Evolutionary conservation across 1,284 basidiomycete genomes (phyloP).

Genomic region (Rhodotorula glutinis): DNA sequence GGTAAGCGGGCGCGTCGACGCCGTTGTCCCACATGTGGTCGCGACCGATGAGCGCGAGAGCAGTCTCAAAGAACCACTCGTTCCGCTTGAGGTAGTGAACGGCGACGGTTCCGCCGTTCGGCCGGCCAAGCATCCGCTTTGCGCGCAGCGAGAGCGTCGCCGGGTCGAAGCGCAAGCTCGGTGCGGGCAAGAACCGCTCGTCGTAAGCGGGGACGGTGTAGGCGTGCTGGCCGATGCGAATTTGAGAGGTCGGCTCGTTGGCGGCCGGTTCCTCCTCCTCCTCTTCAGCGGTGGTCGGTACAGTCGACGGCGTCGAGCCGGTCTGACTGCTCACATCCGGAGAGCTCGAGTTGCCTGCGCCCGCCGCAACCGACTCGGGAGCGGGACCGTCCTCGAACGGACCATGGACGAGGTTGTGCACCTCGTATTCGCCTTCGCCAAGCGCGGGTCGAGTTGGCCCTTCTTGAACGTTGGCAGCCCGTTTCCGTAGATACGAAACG

Average conservation of each 20-base stretch:
- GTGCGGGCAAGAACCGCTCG: conserved; percentile 37
- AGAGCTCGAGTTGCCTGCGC: background rate
- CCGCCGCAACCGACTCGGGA: background rate
- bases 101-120: conserved; percentile 79
- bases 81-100: conserved; percentile 97
- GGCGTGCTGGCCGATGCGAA: conserved; percentile 34
- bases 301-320: background rate
- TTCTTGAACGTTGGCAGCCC: conserved; percentile 24
- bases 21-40: conserved; percentile 56
- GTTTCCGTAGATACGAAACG: conserved; percentile 21
- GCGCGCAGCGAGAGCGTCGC: conserved; percentile 26
- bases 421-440: conserved; percentile 27
- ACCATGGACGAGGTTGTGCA: conserved; percentile 29
- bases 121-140: conserved; percentile 39
- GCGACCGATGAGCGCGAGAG: conserved; percentile 76
- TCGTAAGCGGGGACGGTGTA: conserved; percentile 32
- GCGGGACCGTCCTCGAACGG: conserved; percentile 25
- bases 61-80: conserved; percentile 93
- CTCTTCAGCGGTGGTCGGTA: background rate
- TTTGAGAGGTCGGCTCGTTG: conserved; percentile 36
- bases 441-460: conserved; percentile 20
- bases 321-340: background rate
- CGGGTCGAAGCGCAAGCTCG: conserved; percentile 42
- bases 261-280: background rate
- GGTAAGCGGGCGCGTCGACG: conserved; percentile 28